Evolutionary conservation across 257 asterid species (phyloP).

Genomic region (Primulina eburnea): DNA sequence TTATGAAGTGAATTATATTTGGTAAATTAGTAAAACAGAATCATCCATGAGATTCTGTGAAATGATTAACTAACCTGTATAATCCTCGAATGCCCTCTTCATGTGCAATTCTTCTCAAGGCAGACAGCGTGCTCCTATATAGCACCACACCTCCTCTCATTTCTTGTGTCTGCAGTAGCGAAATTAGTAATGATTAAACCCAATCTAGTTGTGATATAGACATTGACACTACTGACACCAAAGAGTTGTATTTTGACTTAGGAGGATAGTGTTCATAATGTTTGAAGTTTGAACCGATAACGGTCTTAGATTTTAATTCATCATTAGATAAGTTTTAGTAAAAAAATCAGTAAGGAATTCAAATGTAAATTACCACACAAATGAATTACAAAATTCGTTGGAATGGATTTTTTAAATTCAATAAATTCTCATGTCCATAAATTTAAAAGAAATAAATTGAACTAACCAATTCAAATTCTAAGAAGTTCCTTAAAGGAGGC

Average conservation of each 20-base stretch:
- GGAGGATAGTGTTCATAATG: background rate
- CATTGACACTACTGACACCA: slow-evolving; percentile 5
- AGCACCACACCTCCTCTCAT: slow-evolving; percentile 48
- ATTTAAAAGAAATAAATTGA: background rate
- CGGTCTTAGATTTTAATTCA: background rate
- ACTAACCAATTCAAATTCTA: background rate
- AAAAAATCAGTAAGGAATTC: background rate
- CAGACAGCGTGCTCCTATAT: slow-evolving; percentile 74
- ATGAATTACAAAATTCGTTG: background rate
- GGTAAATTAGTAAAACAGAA: slow-evolving; percentile 10
- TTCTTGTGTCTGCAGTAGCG: slow-evolving; percentile 54
- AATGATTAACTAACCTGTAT: slow-evolving; percentile 57
- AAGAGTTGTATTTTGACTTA: slow-evolving; percentile 16
- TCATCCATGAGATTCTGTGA: slow-evolving; percentile 17
- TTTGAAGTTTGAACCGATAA: background rate
- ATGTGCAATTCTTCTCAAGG: slow-evolving; percentile 68
- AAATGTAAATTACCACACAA: background rate
- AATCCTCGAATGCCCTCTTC: slow-evolving; percentile 93
- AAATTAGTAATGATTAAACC: slow-evolving; percentile 20
- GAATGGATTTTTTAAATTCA: background rate
- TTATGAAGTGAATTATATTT: slow-evolving; percentile 10
- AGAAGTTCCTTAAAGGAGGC: too few relatives aligned
- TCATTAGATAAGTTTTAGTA: background rate
- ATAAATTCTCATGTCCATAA: background rate
- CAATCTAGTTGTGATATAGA: slow-evolving; percentile 15